Base-by-base conservation (phyloP, 768 basidiomycete genomes). In the Agrocybe pediades region DNA sequence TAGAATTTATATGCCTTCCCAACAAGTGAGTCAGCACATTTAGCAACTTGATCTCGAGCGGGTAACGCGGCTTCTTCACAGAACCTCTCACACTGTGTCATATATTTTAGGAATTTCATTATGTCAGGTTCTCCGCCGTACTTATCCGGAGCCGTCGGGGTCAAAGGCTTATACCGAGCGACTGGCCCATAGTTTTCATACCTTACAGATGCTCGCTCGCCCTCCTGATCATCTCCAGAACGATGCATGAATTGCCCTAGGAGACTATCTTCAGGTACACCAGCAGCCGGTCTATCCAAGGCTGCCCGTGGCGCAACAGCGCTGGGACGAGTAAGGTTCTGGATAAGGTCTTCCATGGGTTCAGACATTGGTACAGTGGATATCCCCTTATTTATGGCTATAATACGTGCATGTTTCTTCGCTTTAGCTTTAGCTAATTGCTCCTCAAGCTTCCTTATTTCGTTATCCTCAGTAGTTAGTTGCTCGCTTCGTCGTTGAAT, bases 1-100 rank as follows among this genome's bases (percentile, higher is more conserved):
- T 69, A 73, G 29, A 63, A 73, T 7, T 56, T 58, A 27, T 66
- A 64, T 0, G 74, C 74, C 2, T 62, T 63, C 0, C 66, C 72
- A 1, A 44, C 60, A 0, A 78, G 54, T 49, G 57, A 74, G 20
- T 65, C 49, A 2, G 62, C 63, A 0, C 68, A 27, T 8, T 55
- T 55, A 6, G 59, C 41, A 0, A 70, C 66, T 11, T 62, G 62
- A 3, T 60, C 30, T 0, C 54, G n/a, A 0, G 45, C 9, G 0
- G 30, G 43, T 0, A 50, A 46, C 11, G 45, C 53, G 21, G 48
- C 48, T 36, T 54, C 49, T 43, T 51, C 41, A 1, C 51, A 52
- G 39, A n/a, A n/a, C n/a, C n/a, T n/a, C n/a, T n/a, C n/a, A n/a
- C n/a, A n/a, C n/a, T n/a, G n/a, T n/a, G n/a, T n/a, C n/a, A n/a